A percentile compares a stretch with the other conserved stretches of the same genome.
Evolutionary conservation across 371 early-diverging fungal species (phyloP).

Genomic region (Parasitella parasitica): DNA sequence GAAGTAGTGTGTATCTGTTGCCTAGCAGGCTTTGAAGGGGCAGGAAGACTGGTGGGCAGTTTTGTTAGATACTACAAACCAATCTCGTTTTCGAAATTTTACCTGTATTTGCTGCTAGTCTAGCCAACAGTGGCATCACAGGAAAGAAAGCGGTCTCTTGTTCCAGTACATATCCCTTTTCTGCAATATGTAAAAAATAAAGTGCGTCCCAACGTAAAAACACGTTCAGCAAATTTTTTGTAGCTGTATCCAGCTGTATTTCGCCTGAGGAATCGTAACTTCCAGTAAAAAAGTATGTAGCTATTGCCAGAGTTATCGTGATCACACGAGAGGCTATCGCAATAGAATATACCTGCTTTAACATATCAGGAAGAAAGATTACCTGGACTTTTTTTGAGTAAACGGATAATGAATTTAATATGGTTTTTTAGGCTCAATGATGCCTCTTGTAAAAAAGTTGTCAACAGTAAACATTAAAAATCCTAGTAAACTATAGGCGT

Average conservation of each 20-base stretch:
- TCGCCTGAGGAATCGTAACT: constrained; percentile 49
- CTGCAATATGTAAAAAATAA: constrained; percentile 84
- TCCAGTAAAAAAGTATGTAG: constrained; percentile 25
- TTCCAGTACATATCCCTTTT: constrained; percentile 83
- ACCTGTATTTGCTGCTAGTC: constrained; percentile 45
- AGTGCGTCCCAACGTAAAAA: constrained; percentile 93
- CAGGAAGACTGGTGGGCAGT: constrained; percentile 28
- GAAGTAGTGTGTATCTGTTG: constrained; percentile 43
- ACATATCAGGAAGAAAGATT: neutral
- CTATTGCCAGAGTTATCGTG: constrained; percentile 21
- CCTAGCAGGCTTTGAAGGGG: constrained; percentile 49
- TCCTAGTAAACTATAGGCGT: neutral
- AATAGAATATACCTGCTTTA: constrained; percentile 27
- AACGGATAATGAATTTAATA: neutral
- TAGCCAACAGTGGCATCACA: constrained; percentile 67
- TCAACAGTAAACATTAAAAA: too few relatives aligned
- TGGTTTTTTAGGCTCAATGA: neutral
- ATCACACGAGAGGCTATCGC: constrained; percentile 30
- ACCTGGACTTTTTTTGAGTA: neutral
- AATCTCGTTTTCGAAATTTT: too few relatives aligned
- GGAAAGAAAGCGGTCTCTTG: constrained; percentile 95
- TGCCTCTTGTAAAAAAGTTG: too few relatives aligned
- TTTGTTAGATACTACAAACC: too few relatives aligned
- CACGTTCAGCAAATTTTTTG: constrained; percentile 25
- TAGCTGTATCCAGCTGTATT: constrained; percentile 17